These are phyloP conservation scores for Coemansia sp. DNA, from an alignment of 192 early-diverging fungal genomes.

Conservation along the genomic window DNA sequence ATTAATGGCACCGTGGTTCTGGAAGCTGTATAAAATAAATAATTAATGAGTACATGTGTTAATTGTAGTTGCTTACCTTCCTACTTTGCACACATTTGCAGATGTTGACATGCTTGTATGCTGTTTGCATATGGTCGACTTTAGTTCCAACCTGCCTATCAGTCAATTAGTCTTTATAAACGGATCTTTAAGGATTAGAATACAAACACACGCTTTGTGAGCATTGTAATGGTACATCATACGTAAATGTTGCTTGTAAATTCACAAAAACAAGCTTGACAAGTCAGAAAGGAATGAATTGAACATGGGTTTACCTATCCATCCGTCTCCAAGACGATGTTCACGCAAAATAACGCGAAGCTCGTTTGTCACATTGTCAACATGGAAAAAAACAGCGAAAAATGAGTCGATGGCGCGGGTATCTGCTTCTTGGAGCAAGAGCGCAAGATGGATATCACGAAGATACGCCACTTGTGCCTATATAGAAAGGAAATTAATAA, in stretches of 20 bases:
- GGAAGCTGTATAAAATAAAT: neutral
- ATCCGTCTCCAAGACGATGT: conserved; percentile 26
- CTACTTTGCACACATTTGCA: conserved; percentile 9
- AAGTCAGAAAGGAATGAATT: neutral
- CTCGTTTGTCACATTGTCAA: conserved; percentile 7
- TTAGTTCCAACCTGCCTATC: conserved; percentile 10
- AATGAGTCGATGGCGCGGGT: conserved; percentile 1
- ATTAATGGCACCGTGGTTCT: neutral
- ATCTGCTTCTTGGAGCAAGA: conserved; percentile 24
- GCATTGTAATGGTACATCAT: too few species aligned
- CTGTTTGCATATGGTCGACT: conserved; percentile 9
- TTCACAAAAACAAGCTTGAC: too few species aligned
- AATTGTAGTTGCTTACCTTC: conserved; percentile 9
- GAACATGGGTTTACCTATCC: conserved; percentile 17
- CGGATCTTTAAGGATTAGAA: neutral
- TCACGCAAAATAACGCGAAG: conserved; percentile 17
- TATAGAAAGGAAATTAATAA: neutral
- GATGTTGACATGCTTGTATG: conserved; percentile 3
- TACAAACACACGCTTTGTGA: too few species aligned
- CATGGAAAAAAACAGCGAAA: conserved; percentile 9
- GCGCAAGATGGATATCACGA: conserved; percentile 35
- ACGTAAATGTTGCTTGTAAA: too few species aligned
- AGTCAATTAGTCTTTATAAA: neutral
- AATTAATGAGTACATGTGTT: neutral
- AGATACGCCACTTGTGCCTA: conserved; percentile 33